Evolutionary conservation across 805 yeast species (phyloP).

Genomic region (Wickerhamiella sergipiensis): DNA sequence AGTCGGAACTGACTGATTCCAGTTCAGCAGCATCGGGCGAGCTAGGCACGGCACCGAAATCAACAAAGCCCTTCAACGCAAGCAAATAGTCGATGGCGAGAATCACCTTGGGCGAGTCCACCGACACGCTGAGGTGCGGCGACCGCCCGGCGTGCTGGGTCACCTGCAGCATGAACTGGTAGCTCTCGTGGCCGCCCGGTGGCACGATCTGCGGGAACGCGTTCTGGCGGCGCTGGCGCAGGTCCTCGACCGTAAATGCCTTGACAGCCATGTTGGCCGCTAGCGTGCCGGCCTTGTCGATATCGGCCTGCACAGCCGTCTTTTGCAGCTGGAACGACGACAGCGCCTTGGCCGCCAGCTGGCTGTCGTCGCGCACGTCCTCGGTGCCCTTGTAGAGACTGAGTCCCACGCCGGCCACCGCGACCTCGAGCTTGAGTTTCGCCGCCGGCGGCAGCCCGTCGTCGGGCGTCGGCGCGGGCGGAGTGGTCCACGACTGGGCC

Average conservation of each 20-base stretch:
- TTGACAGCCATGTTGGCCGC: slow-evolving; percentile 49
- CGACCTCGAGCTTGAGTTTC: slow-evolving; percentile 37
- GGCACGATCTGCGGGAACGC: slow-evolving; percentile 76
- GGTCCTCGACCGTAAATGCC: slow-evolving; percentile 68
- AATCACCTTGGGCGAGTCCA: slow-evolving; percentile 70
- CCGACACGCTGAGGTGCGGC: slow-evolving; percentile 23
- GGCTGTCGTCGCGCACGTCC: slow-evolving; percentile 24
- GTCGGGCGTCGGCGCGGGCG: background rate
- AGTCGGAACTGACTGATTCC: background rate
- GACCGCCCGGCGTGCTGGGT: slow-evolving; percentile 15
- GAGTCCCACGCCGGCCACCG: slow-evolving; percentile 44
- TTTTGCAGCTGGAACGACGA: slow-evolving; percentile 50
- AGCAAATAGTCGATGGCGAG: slow-evolving; percentile 77
- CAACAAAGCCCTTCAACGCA: slow-evolving; percentile 55
- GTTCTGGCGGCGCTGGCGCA: slow-evolving; percentile 46
- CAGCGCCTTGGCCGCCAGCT: slow-evolving; percentile 23
- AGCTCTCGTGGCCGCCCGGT: slow-evolving; percentile 40
- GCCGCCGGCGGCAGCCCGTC: slow-evolving; percentile 16
- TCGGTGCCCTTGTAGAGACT: slow-evolving; percentile 44
- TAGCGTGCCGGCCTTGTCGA: slow-evolving; percentile 42
- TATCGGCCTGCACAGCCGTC: slow-evolving; percentile 35
- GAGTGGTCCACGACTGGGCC: slow-evolving; percentile 4
- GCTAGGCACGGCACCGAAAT: slow-evolving; percentile 30
- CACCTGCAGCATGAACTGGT: slow-evolving; percentile 53
- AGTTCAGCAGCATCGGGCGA: background rate